Percentiles rank a stretch among this genome's conserved stretches.
These are phyloP conservation scores for Globisporangium ultimum DNA, from an alignment of 352 stramenopile genomes.

Conservation along the genomic window DNA sequence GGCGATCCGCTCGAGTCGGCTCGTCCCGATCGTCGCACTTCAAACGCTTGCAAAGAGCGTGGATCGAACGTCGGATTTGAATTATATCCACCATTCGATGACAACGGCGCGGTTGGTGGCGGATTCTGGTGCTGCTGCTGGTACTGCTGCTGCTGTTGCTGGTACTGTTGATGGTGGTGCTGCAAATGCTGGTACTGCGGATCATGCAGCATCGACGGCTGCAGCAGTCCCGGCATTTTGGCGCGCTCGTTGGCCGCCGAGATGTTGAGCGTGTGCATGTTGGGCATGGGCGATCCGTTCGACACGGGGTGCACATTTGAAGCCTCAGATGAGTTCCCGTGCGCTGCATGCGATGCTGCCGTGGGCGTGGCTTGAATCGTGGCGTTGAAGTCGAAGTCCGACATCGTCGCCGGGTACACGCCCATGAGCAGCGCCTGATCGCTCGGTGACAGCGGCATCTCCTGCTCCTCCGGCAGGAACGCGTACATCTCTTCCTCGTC, in stretches of 20 bases:
- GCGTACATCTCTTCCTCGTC: conserved; percentile 65
- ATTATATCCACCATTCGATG: conserved; percentile 5
- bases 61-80: conserved; percentile 12
- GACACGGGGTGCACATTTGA: background rate
- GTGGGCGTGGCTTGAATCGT: conserved; percentile 38
- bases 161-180: conserved; percentile 21
- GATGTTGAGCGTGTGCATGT: conserved; percentile 16
- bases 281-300: conserved; percentile 9
- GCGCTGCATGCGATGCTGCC: conserved; percentile 8
- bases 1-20: conserved; percentile 27
- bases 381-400: conserved; percentile 61
- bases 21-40: conserved; percentile 8
- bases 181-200: conserved; percentile 21
- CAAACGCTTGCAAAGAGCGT: conserved; percentile 20
- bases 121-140: conserved; percentile 21
- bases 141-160: conserved; percentile 23
- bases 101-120: conserved; percentile 7
- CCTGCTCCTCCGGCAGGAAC: conserved; percentile 34
- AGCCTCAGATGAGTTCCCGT: conserved; percentile 3
- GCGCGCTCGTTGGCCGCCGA: conserved; percentile 20
- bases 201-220: conserved; percentile 22
- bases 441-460: conserved; percentile 36
- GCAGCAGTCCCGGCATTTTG: conserved; percentile 27
- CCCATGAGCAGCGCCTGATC: conserved; percentile 55
- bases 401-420: conserved; percentile 51